Evolutionary conservation across 345 rosid species (phyloP), one percentile per base, ranked within the genome.

Genomic region (Acer saccharum): DNA sequence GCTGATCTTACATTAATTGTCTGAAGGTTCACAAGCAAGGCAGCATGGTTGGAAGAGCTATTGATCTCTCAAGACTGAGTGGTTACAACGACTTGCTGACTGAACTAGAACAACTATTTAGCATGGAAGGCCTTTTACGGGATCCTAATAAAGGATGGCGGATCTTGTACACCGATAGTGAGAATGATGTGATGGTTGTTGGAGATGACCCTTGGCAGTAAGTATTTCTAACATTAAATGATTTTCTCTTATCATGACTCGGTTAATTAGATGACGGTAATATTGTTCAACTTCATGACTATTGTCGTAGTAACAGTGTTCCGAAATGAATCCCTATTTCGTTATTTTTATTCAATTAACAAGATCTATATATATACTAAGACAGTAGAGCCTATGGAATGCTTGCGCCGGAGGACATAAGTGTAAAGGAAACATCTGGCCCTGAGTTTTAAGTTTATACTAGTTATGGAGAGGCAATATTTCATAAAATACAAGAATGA

Each of bases 121-220:
- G 87, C 87, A 92, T 95, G 96, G 97, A 95, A 83, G 98, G 98
- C 71, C 84, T 91, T 75, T 78, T 95, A 68, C 84, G 81, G 54
- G 93, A 92, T 86, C 89, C 91, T 11, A 88, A 85, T 58, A 90
- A 92, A 81, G 96, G 97, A 74, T 95, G 99, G 99, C 86, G 80
- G 78, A 83, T 95, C 78, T 82, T 95, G 81, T 95, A 90, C 82
- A 95, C 96, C 0, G 98, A 93, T 86, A 88, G 97, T 50, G 98
- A 93, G 85, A 92, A 89, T 61, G 99, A 93, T 84, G 86, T 92
- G 81, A 93, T 93, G 98, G 97, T 91, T 16, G 97, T 93, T 41
- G 99, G 99, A 0, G 98, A 95, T 76, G 97, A 91, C 61, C 95
- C 97, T 25, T 95, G 99, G 99, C 96, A 84, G 99, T 95, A 89